Conservation (phyloP, 305 asterid genomes). For the Solanum hybrid region DNA sequence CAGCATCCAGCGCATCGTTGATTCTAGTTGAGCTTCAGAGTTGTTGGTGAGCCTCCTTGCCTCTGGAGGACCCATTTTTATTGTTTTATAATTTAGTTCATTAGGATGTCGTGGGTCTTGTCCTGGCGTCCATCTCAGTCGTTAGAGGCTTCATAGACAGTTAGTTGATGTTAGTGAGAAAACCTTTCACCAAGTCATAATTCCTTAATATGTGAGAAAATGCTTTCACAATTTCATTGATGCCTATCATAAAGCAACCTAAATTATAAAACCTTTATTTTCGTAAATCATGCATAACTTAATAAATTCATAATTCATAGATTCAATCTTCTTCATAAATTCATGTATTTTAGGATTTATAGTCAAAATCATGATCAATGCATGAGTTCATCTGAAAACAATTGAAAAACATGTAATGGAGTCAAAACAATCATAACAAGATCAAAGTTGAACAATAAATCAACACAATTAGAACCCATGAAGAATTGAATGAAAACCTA, state of each 20-base stretch:
- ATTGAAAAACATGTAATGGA: neutral
- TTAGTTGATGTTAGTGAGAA: neutral
- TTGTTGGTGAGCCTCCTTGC: too few relatives aligned
- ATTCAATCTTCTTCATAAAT: neutral
- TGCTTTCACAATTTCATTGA: too few relatives aligned
- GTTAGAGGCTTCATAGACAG: too few relatives aligned
- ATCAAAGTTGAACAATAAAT: neutral
- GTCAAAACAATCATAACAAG: neutral
- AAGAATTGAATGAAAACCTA: neutral
- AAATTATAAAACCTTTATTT: too few relatives aligned
- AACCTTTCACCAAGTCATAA: neutral
- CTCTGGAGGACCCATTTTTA: too few relatives aligned
- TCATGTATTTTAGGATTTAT: neutral
- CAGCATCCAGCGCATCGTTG: too few relatives aligned
- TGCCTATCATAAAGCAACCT: neutral
- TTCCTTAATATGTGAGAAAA: neutral
- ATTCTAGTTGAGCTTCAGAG: too few relatives aligned
- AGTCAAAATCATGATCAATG: too few relatives aligned
- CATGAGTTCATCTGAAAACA: too few relatives aligned
- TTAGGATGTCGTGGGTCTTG: too few relatives aligned
- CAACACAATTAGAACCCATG: neutral
- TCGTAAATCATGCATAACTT: neutral
- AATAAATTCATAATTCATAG: neutral
- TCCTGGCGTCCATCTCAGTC: too few relatives aligned
- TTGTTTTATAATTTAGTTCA: too few relatives aligned